Evolutionary conservation across 2,329 filamentous ascomycete species (phyloP).

Genomic region (Rhytidhysteron rufulum): DNA sequence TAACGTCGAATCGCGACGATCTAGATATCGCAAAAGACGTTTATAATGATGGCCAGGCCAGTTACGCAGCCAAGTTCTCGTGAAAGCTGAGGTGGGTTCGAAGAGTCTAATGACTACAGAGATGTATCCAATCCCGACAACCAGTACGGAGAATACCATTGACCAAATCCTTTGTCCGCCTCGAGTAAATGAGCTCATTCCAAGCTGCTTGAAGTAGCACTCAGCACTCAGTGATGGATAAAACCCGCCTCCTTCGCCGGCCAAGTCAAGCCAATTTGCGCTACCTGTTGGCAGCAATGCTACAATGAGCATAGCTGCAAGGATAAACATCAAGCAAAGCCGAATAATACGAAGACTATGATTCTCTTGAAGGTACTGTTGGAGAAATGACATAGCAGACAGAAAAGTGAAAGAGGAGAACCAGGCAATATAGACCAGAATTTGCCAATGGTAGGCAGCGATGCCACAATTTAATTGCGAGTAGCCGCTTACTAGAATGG

Average conservation of each 20-base stretch:
- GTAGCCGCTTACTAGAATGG: conserved; percentile 17
- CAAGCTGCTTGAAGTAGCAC: conserved; percentile 19
- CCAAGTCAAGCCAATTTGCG: conserved; percentile 17
- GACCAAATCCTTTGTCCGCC: conserved; percentile 18
- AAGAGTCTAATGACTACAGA: conserved; percentile 15
- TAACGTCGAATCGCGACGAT: neutral
- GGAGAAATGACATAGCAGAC: conserved; percentile 16
- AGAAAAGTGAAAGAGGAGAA: conserved; percentile 19
- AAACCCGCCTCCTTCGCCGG: conserved; percentile 12
- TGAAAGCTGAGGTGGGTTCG: conserved; percentile 12
- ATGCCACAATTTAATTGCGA: conserved; percentile 21
- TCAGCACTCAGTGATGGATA: conserved; percentile 16
- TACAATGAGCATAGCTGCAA: conserved; percentile 14
- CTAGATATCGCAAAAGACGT: neutral
- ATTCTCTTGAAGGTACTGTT: conserved; percentile 17
- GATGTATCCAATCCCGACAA: conserved; percentile 18
- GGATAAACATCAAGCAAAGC: conserved; percentile 17
- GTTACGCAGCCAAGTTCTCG: conserved; percentile 12
- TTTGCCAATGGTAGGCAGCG: conserved; percentile 23
- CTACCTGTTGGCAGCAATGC: conserved; percentile 21
- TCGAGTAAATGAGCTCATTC: conserved; percentile 5
- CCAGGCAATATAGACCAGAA: conserved; percentile 23
- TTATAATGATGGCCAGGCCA: conserved; percentile 9
- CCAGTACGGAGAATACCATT: conserved; percentile 19
- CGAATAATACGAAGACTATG: conserved; percentile 16